Conservation (phyloP, 2,329 filamentous ascomycete species). For the Eutypa lata region DNA sequence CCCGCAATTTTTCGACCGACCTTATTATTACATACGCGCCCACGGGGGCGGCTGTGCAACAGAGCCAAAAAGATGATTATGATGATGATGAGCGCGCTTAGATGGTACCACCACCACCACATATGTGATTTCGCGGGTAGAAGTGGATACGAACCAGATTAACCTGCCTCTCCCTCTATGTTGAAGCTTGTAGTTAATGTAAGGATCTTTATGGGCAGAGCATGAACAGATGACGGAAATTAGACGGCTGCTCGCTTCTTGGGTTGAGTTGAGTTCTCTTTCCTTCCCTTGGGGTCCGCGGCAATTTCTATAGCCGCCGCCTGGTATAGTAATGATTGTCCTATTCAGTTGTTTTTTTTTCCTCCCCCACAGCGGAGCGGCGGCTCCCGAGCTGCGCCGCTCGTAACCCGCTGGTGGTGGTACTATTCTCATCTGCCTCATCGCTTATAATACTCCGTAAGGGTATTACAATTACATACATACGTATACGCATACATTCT, state of each 20-base stretch:
- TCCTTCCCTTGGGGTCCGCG: not conserved
- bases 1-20: too few species aligned
- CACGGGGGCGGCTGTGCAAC: constrained; percentile 13
- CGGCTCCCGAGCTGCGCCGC: not conserved
- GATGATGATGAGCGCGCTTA: not conserved
- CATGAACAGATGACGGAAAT: not conserved
- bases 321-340: not conserved
- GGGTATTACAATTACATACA: not conserved
- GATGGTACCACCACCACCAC: not conserved
- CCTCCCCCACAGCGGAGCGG: not conserved
- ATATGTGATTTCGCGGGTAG: not conserved
- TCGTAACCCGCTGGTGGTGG: not conserved
- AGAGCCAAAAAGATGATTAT: too few species aligned
- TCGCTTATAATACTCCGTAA: too few species aligned
- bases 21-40: constrained; percentile 15
- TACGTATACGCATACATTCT: too few species aligned
- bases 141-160: too few species aligned
- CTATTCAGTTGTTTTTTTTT: not conserved
- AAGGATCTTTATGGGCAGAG: too few species aligned
- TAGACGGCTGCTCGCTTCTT: not conserved
- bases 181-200: too few species aligned
- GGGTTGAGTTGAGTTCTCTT: too few species aligned
- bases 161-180: too few species aligned
- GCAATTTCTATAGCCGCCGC: not conserved
- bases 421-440: too few species aligned